phyloP scores from a whole-genome alignment of 257 asterid genomes.

The Hygrophila difformis region DNA sequence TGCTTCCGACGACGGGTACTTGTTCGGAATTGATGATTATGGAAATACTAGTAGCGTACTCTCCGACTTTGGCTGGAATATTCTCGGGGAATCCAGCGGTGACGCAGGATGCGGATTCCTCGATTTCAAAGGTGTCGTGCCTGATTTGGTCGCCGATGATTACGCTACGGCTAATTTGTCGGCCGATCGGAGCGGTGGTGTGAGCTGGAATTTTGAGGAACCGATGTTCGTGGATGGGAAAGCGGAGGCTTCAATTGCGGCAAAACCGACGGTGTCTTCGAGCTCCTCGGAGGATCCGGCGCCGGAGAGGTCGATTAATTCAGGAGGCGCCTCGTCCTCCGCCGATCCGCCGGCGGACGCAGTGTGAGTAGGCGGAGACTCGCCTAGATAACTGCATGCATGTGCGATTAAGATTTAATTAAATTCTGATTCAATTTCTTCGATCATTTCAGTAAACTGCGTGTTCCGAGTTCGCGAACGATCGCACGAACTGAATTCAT shows the following conservation, averaged over 20 bases:
- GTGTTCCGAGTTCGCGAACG: too few species aligned
- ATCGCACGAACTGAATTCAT: too few species aligned
- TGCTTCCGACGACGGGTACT: conserved; percentile 20
- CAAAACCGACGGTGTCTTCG: conserved; percentile 39
- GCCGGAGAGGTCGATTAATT: conserved; percentile 50
- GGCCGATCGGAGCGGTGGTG: conserved; percentile 7
- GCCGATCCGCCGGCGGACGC: conserved; percentile 37
- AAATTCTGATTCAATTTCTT: too few species aligned
- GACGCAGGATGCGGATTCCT: conserved; percentile 4
- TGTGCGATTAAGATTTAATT: conserved; percentile 13
- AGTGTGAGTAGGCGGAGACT: conserved; percentile 53
- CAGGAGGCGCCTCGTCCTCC: conserved; percentile 29
- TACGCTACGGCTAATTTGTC: conserved; percentile 10
- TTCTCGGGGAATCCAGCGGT: conserved; percentile 28
- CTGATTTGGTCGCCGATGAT: conserved; percentile 20
- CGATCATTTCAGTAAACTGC: too few species aligned
- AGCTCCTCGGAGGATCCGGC: conserved; percentile 77
- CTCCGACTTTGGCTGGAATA: conserved; percentile 68
- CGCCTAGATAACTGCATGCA: conserved; percentile 24
- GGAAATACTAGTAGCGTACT: conserved; percentile 31
- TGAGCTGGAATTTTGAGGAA: conserved; percentile 9
- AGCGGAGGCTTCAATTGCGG: conserved; percentile 16
- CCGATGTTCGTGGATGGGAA: conserved; percentile 14
- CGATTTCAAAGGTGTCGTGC: conserved; percentile 28
- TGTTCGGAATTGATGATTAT: conserved; percentile 25